phyloP scores from a whole-genome alignment of 169 alveolate genomes.

The Pseudocohnilembus persalinus region DNA sequence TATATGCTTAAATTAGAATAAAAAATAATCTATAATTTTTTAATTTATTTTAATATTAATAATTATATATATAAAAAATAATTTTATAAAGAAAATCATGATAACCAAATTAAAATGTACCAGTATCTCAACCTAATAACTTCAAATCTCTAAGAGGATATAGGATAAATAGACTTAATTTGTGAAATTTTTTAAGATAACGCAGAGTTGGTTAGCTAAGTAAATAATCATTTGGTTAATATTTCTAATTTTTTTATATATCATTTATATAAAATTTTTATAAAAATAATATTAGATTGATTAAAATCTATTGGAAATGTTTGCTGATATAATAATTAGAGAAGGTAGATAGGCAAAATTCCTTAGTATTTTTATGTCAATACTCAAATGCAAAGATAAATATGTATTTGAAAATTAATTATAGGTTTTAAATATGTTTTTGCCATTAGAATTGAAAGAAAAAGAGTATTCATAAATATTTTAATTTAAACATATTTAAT shows the following conservation, averaged over 20 bases:
- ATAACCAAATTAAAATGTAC: conserved; percentile 20
- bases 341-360: conserved; percentile 35
- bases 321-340: conserved; percentile 5
- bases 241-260: too few relatives aligned
- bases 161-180: conserved; percentile 38
- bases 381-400: conserved; percentile 11
- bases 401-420: conserved; percentile 35
- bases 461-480: conserved; percentile 13
- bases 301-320: background rate
- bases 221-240: too few relatives aligned
- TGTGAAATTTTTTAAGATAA: conserved; percentile 47
- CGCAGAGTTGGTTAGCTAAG: background rate
- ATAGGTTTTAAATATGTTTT: conserved; percentile 31
- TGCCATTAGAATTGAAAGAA: conserved; percentile 17
- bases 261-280: too few relatives aligned
- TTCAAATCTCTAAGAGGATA: conserved; percentile 9
- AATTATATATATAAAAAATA: background rate
- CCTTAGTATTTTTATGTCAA: conserved; percentile 16
- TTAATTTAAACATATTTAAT: conserved; percentile 29
- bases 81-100: conserved; percentile 11
- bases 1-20: background rate
- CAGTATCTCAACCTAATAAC: conserved; percentile 12
- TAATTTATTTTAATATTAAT: background rate
- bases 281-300: too few relatives aligned
- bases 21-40: background rate